A percentile compares a stretch with the other conserved stretches of the same genome.
Evolutionary conservation across 768 basidiomycete species (phyloP).

Genomic region (Phaffia tasmanica): DNA sequence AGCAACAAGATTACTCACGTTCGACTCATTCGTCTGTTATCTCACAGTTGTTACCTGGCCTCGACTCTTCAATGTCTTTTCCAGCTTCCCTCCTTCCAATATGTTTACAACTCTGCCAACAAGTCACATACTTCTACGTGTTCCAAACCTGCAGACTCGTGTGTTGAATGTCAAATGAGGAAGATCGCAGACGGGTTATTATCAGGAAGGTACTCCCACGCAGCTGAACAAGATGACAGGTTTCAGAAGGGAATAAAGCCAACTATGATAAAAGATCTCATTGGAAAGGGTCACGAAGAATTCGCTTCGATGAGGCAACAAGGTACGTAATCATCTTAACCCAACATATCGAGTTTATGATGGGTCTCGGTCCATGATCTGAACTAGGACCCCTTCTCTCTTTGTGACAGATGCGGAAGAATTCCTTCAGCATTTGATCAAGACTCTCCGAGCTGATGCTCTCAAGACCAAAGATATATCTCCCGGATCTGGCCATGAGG

Average conservation of each 20-base stretch:
- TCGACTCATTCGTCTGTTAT: too few species aligned
- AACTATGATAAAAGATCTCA: conserved; percentile 68
- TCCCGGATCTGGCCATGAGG: conserved; percentile 41
- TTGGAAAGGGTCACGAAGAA: conserved; percentile 86
- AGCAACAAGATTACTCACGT: too few species aligned
- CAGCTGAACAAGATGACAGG: conserved; percentile 44
- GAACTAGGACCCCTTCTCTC: neutral
- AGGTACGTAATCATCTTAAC: conserved; percentile 17
- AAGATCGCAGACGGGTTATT: conserved; percentile 87
- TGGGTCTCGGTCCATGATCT: too few species aligned
- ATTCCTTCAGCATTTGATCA: conserved; percentile 73
- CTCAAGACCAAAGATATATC: neutral
- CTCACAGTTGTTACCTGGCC: conserved; percentile 87
- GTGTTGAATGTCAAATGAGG: conserved; percentile 88
- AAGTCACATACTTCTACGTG: conserved; percentile 53
- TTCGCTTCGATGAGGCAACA: conserved; percentile 96
- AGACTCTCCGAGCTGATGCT: conserved; percentile 46
- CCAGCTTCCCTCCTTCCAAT: conserved; percentile 62
- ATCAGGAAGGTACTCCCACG: conserved; percentile 70
- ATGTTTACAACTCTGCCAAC: conserved; percentile 51
- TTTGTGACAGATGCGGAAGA: conserved; percentile 63
- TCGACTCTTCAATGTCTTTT: conserved; percentile 81
- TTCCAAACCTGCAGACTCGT: conserved; percentile 57
- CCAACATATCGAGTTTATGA: too few species aligned
- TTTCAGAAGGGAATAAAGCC: conserved; percentile 83